phyloP scores from a whole-genome alignment of 257 asterid species.

The Paulownia fortunei region DNA sequence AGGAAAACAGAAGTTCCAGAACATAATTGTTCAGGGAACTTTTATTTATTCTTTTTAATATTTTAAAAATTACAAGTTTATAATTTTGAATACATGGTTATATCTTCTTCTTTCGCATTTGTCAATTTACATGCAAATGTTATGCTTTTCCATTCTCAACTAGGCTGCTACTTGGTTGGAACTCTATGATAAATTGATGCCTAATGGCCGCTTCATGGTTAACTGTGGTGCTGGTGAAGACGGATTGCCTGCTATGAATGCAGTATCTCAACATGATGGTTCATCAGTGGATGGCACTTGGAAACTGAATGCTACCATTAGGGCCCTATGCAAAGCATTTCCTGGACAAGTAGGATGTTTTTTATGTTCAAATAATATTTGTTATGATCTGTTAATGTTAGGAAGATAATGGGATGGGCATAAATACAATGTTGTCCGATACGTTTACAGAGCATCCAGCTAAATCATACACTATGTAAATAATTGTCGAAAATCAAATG shows the following conservation, averaged over 20 bases:
- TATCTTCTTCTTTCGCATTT: constrained; percentile 9
- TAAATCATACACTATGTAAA: not conserved
- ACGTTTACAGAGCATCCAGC: not conserved
- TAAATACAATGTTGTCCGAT: not conserved
- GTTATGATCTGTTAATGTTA: not conserved
- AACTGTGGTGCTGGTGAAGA: constrained; percentile 70
- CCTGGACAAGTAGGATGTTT: constrained; percentile 62
- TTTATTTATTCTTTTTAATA: not conserved
- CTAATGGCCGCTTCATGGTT: constrained; percentile 84
- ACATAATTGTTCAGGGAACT: not conserved
- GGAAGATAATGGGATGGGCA: not conserved
- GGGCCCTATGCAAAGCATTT: constrained; percentile 68
- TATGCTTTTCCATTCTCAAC: constrained; percentile 19
- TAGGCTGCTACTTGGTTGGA: constrained; percentile 76
- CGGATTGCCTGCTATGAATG: constrained; percentile 24
- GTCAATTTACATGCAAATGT: not conserved
- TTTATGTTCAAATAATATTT: not conserved
- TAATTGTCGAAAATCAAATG: not conserved
- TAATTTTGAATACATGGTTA: not conserved
- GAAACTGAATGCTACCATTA: constrained; percentile 63
- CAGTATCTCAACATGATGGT: constrained; percentile 24
- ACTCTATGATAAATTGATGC: constrained; percentile 59
- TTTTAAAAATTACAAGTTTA: not conserved
- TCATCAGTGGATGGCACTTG: constrained; percentile 35
- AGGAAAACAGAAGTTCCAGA: not conserved